Conservation (phyloP, 108 stramenopile genomes). For the Stephanodiscus minutulus region DNA sequence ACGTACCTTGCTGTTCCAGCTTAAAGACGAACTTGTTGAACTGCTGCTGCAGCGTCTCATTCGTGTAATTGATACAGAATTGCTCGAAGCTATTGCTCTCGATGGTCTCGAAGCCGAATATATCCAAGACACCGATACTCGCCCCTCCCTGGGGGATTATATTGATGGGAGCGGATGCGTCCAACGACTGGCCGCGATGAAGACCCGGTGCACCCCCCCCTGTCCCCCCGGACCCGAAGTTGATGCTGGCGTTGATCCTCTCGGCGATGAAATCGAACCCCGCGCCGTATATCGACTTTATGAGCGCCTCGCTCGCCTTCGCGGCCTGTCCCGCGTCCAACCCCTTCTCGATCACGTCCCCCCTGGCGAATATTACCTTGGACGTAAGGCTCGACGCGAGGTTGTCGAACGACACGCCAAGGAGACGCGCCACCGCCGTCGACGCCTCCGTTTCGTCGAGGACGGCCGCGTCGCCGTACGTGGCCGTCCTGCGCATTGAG, state of each 20-base stretch:
- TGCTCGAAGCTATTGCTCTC: conserved; percentile 93
- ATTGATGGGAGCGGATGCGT: conserved; percentile 9
- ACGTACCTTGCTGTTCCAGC: conserved; percentile 69
- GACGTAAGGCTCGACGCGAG: conserved; percentile 63
- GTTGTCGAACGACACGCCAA: conserved; percentile 65
- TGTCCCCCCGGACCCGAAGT: conserved; percentile 15
- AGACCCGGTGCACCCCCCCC: not conserved
- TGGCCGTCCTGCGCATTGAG: conserved; percentile 3
- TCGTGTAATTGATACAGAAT: conserved; percentile 95
- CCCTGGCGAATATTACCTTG: conserved; percentile 58
- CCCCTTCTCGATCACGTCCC: conserved; percentile 60
- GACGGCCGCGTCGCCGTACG: conserved; percentile 41
- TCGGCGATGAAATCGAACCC: conserved; percentile 76
- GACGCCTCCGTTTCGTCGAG: conserved; percentile 58
- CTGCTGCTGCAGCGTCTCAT: conserved; percentile 95
- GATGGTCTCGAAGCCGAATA: conserved; percentile 98
- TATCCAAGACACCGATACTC: conserved; percentile 83
- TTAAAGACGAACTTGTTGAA: conserved; percentile 94
- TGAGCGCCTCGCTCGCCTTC: conserved; percentile 88
- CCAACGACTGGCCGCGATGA: not conserved
- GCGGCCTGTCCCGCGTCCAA: conserved; percentile 60
- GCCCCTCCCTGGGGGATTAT: conserved; percentile 44
- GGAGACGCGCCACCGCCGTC: conserved; percentile 55
- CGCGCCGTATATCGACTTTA: conserved; percentile 88
- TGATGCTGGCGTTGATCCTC: conserved; percentile 57